A percentile compares a stretch with the other conserved stretches of the same genome.
phyloP scores from a whole-genome alignment of 768 basidiomycete genomes.

The Phlebiopsis gigantea region DNA sequence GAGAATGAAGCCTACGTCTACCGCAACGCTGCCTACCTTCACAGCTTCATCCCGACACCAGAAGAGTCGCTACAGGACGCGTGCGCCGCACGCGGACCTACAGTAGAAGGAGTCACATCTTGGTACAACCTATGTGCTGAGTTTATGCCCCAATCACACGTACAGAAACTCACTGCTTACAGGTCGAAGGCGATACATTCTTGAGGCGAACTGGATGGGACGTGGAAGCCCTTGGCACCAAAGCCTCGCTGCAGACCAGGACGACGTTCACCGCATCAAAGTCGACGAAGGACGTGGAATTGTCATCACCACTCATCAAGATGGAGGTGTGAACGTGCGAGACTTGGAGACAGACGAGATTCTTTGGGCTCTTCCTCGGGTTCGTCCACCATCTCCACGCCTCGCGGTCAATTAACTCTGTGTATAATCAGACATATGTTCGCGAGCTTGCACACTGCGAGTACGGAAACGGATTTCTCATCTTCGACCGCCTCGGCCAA shows the following conservation, averaged over 20 bases:
- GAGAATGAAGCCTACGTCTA: slow-evolving; percentile 50
- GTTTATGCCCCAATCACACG: slow-evolving; percentile 13
- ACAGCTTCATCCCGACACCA: slow-evolving; percentile 37
- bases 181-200: slow-evolving; percentile 43
- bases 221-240: slow-evolving; percentile 36
- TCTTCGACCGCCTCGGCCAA: slow-evolving; percentile 57
- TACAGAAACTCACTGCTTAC: neutral
- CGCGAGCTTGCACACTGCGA: slow-evolving; percentile 63
- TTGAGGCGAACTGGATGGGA: slow-evolving; percentile 53
- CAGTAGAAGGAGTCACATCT: slow-evolving; percentile 29
- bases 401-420: slow-evolving; percentile 14
- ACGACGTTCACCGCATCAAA: slow-evolving; percentile 66
- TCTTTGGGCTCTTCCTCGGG: slow-evolving; percentile 62
- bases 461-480: slow-evolving; percentile 63
- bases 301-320: slow-evolving; percentile 49
- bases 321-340: slow-evolving; percentile 55
- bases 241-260: slow-evolving; percentile 29
- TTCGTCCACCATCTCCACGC: too few species aligned
- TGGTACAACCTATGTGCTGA: slow-evolving; percentile 69
- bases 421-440: slow-evolving; percentile 43
- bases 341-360: slow-evolving; percentile 43
- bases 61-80: slow-evolving; percentile 27
- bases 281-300: slow-evolving; percentile 59
- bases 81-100: slow-evolving; percentile 28
- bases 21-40: slow-evolving; percentile 48